Evolutionary conservation across 768 basidiomycete genomes (phyloP).

Genomic region (Lactarius evosmus): DNA sequence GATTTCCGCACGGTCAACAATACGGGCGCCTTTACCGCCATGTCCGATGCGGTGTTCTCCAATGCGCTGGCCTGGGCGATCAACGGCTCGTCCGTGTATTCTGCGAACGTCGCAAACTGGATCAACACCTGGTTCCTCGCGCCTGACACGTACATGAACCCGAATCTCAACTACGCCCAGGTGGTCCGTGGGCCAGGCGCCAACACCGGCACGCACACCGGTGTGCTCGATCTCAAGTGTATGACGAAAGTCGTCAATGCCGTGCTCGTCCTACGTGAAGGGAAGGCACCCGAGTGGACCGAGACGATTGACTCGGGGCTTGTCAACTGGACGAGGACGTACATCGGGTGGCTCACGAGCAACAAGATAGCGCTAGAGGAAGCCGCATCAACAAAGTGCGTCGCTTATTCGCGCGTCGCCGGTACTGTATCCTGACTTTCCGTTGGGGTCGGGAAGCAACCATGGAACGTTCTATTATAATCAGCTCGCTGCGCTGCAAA

Average conservation of each 20-base stretch:
- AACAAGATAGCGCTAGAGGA: slow-evolving; percentile 29
- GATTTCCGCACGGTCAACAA: slow-evolving; percentile 34
- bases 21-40: slow-evolving; percentile 31
- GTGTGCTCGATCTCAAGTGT: slow-evolving; percentile 31
- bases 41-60: slow-evolving; percentile 36
- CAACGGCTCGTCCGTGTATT: slow-evolving; percentile 32
- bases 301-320: slow-evolving; percentile 31
- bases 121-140: slow-evolving; percentile 38
- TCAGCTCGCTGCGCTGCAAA: slow-evolving; percentile 34
- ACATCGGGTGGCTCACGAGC: slow-evolving; percentile 34
- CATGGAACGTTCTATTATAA: slow-evolving; percentile 36
- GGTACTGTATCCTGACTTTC: not conserved
- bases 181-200: slow-evolving; percentile 24
- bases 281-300: slow-evolving; percentile 32
- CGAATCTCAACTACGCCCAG: slow-evolving; percentile 29
- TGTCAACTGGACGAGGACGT: slow-evolving; percentile 32
- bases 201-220: not conserved
- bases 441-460: slow-evolving; percentile 29
- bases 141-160: slow-evolving; percentile 35
- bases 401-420: not conserved
- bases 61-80: slow-evolving; percentile 36
- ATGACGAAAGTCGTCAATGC: slow-evolving; percentile 35
- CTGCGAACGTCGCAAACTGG: slow-evolving; percentile 28
- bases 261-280: slow-evolving; percentile 32
- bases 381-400: slow-evolving; percentile 32